These are phyloP conservation scores for Ceratobasidium sp. DNA, from an alignment of 1,284 basidiomycete genomes.

Conservation along the genomic window DNA sequence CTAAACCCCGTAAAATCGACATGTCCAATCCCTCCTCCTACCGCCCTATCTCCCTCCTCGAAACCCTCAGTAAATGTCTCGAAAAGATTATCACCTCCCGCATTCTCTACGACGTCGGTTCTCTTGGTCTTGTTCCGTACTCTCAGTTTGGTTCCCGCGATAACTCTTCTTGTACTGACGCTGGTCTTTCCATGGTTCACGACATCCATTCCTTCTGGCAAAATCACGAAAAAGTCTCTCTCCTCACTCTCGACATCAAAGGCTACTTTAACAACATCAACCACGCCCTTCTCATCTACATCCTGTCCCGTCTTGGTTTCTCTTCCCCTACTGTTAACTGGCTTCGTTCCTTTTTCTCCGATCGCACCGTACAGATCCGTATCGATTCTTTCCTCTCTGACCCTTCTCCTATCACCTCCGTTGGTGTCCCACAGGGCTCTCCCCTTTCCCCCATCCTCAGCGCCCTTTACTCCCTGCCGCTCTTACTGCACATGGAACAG, in stretches of 20 bases:
- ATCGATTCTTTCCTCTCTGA: slow-evolving; percentile 44
- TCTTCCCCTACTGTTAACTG: slow-evolving; percentile 32
- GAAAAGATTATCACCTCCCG: slow-evolving; percentile 46
- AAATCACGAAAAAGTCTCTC: slow-evolving; percentile 44
- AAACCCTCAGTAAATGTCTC: slow-evolving; percentile 48
- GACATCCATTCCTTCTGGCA: slow-evolving; percentile 48
- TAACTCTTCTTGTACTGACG: slow-evolving; percentile 46
- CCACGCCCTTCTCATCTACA: slow-evolving; percentile 43
- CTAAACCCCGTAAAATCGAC: slow-evolving; percentile 47
- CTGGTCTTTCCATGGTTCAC: slow-evolving; percentile 45
- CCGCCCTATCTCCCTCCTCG: slow-evolving; percentile 47
- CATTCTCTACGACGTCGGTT: slow-evolving; percentile 43
- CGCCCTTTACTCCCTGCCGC: slow-evolving; percentile 29
- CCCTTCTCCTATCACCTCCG: not conserved
- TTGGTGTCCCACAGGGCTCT: slow-evolving; percentile 38
- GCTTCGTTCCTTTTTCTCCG: slow-evolving; percentile 39
- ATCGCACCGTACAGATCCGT: slow-evolving; percentile 46
- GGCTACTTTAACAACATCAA: slow-evolving; percentile 50
- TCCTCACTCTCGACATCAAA: slow-evolving; percentile 49
- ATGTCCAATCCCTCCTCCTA: slow-evolving; percentile 48
- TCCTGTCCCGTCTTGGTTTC: slow-evolving; percentile 32
- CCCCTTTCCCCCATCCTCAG: slow-evolving; percentile 33
- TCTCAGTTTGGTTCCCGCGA: slow-evolving; percentile 47
- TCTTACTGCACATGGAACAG: too few species aligned
- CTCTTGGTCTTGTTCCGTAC: slow-evolving; percentile 44